Percentiles rank a stretch among this genome's conserved stretches.
Conservation (phyloP, 2,329 filamentous ascomycete species). For the Paecilomyces formosus region DNA sequence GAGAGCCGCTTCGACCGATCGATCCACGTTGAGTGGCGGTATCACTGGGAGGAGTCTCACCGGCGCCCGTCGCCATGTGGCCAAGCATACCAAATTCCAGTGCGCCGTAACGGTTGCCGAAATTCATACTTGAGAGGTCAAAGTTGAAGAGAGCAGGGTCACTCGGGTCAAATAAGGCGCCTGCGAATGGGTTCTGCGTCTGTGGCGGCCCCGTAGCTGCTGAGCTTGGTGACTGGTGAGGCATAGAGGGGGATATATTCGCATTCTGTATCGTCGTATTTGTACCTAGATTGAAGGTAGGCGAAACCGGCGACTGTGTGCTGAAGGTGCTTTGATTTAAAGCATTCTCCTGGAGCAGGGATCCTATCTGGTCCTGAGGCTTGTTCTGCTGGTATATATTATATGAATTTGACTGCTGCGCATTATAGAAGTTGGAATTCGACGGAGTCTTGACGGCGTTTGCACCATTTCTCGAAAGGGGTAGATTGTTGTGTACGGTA, state of each 20-base stretch:
- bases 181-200: constrained; percentile 41
- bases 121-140: constrained; percentile 87
- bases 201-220: constrained; percentile 32
- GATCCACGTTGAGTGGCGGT: constrained; percentile 40
- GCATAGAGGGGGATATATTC: constrained; percentile 31
- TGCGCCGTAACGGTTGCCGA: constrained; percentile 92
- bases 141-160: constrained; percentile 94
- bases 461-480: constrained; percentile 25
- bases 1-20: constrained; percentile 35
- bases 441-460: constrained; percentile 25
- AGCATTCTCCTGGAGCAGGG: constrained; percentile 38
- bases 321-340: constrained; percentile 49
- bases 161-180: constrained; percentile 73
- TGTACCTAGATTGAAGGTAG: constrained; percentile 55
- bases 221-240: constrained; percentile 43
- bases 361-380: constrained; percentile 31
- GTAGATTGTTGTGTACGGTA: constrained; percentile 25
- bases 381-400: constrained; percentile 34
- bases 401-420: constrained; percentile 23
- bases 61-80: constrained; percentile 87
- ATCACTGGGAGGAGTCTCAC: constrained; percentile 69
- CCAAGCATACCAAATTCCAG: constrained; percentile 94
- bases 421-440: constrained; percentile 38
- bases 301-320: constrained; percentile 67
- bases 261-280: constrained; percentile 28